Evolutionary conservation across 768 basidiomycete genomes (phyloP).

Genomic region (Phlebiopsis gigantea): DNA sequence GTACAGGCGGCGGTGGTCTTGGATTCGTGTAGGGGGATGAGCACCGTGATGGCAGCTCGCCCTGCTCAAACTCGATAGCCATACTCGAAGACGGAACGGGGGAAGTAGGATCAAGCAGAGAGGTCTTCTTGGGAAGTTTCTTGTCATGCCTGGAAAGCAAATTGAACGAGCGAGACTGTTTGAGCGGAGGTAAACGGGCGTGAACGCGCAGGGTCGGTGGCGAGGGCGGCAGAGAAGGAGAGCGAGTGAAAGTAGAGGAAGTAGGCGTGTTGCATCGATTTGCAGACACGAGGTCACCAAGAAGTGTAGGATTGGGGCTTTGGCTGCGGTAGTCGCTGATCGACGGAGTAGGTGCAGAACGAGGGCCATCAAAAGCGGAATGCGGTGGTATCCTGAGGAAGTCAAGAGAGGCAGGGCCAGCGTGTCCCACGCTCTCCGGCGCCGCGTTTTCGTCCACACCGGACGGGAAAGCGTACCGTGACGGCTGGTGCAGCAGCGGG

Average conservation of each 20-base stretch:
- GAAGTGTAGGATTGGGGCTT: slow-evolving; percentile 4
- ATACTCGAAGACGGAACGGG: neutral
- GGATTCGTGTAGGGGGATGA: slow-evolving; percentile 19
- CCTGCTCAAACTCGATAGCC: slow-evolving; percentile 4
- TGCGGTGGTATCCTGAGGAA: slow-evolving; percentile 8
- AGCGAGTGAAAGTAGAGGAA: slow-evolving; percentile 6
- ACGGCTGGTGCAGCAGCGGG: neutral
- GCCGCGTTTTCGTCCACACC: neutral
- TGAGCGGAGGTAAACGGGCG: slow-evolving; percentile 7
- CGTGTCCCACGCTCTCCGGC: neutral
- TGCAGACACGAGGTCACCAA: slow-evolving; percentile 1
- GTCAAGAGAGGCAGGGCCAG: neutral
- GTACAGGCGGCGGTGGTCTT: slow-evolving; percentile 18
- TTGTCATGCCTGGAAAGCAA: neutral
- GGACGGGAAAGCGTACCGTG: slow-evolving; percentile 11
- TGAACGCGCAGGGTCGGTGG: neutral
- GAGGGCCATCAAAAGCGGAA: slow-evolving; percentile 7
- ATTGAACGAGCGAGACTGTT: slow-evolving; percentile 5
- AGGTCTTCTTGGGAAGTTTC: neutral
- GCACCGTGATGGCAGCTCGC: slow-evolving; percentile 2
- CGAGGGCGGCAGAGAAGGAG: neutral
- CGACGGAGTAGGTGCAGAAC: slow-evolving; percentile 7
- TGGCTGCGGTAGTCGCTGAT: slow-evolving; percentile 7
- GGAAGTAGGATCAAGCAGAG: neutral
- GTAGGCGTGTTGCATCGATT: slow-evolving; percentile 9